phyloP scores from a whole-genome alignment of 2,329 filamentous ascomycete species.

The Blastomyces percursus region DNA sequence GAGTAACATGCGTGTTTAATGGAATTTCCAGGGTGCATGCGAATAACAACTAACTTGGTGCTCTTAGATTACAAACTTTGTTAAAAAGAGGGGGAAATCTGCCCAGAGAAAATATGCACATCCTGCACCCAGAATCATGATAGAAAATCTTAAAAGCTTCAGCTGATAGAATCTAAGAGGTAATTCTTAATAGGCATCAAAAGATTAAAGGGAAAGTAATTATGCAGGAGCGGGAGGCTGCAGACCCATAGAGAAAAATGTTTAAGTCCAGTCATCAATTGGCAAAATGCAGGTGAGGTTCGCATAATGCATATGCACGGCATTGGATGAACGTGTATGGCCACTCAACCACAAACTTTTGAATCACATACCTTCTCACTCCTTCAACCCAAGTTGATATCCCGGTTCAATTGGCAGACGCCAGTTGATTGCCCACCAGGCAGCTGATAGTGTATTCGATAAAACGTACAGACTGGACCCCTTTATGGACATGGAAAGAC shows the following conservation, averaged over 20 bases:
- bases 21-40: neutral
- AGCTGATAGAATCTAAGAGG: neutral
- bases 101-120: neutral
- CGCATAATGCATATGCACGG: neutral
- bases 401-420: neutral
- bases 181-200: neutral
- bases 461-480: neutral
- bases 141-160: neutral
- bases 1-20: neutral
- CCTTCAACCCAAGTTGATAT: neutral
- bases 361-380: neutral
- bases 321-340: neutral
- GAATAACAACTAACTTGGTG: neutral
- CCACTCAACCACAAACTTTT: neutral
- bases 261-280: neutral
- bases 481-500: neutral
- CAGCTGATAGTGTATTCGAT: neutral
- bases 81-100: neutral
- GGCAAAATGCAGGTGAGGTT: neutral
- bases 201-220: neutral
- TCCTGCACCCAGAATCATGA: neutral
- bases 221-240: neutral
- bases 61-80: neutral
- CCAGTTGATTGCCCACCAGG: neutral
- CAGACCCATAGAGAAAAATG: neutral